Base-by-base conservation (phyloP, 2,329 filamentous ascomycete genomes). In the Fusarium equiseti region DNA sequence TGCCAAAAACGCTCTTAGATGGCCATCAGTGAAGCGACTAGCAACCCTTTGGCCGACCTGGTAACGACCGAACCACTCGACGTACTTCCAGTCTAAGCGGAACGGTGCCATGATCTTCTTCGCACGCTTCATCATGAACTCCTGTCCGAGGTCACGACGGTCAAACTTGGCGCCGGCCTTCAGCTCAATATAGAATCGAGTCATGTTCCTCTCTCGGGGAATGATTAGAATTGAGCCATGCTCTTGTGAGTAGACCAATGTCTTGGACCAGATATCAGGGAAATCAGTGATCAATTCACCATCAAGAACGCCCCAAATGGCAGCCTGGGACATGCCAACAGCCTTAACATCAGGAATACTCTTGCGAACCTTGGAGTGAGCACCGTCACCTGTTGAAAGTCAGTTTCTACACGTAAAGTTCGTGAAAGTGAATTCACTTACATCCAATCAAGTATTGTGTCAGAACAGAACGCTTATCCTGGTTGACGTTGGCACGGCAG, bases 241-340 rank as follows among this genome's bases (percentile, higher is more conserved):
- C 63, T 88, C 84, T 66, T 92, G 88, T 4, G 89, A 90, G 70
- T 90, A 90, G 10, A 92, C 85, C 1, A 91, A 86, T 0, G 90
- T 90, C 80, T 93, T 93, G 77, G 88, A 91, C 90, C 90, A 93
- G 51, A 93, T 87, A 73, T 93, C 91, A 2, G 91, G 91, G 72
- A 93, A 93, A 76, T 92, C 86, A 10, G 91, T 93, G 45, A 91
- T 88, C 12, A 93, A 80, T 76, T 89, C 88, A 71, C 90, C 91
- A 76, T 93, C 91, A 5, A 93, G 81, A 4, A 93, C 91, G 59
- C 90, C 91, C 91, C 91, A 93, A 38, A 88, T 83, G 22, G 85
- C 83, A 15, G 83, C 79, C 65, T 85, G 83, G 12, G 89, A 87
- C 76, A 85, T 79, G 53, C 84, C 84, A 26, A 90, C 84, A 6